These are phyloP conservation scores for Rubia balearica DNA, from an alignment of 305 asterid genomes.

Conservation along the genomic window DNA sequence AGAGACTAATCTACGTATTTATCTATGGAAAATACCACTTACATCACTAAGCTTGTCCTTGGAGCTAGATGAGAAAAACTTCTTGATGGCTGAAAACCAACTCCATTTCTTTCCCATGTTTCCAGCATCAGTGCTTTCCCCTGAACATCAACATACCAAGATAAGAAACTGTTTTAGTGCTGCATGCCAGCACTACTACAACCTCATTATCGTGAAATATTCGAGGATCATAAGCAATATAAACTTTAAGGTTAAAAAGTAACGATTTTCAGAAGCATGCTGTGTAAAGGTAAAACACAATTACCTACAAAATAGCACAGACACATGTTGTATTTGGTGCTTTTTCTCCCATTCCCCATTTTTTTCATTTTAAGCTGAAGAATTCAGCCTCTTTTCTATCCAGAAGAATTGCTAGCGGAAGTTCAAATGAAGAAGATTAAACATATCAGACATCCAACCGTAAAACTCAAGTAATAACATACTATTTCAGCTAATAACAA, in stretches of 20 bases:
- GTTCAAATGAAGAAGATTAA: neutral
- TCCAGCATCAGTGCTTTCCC: conserved; percentile 66
- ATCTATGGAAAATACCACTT: conserved; percentile 19
- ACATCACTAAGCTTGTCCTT: conserved; percentile 62
- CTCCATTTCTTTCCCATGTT: conserved; percentile 92
- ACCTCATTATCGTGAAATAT: neutral
- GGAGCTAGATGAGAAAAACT: conserved; percentile 58
- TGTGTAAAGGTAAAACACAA: neutral
- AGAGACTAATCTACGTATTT: too few relatives aligned
- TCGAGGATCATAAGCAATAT: neutral
- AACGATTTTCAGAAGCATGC: neutral
- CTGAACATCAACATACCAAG: conserved; percentile 24
- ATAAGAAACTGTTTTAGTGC: neutral
- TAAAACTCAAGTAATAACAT: neutral
- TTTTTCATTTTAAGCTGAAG: conserved; percentile 10
- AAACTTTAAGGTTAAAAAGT: neutral
- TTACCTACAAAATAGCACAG: conserved; percentile 10
- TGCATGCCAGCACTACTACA: neutral
- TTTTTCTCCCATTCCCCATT: neutral
- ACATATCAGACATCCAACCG: neutral
- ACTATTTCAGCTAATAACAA: neutral
- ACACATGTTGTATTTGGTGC: neutral
- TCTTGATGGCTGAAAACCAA: conserved; percentile 89
- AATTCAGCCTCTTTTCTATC: neutral
- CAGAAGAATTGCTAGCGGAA: neutral